A percentile compares a stretch with the other conserved stretches of the same genome.
Conservation (phyloP, 306 rosid genomes). For the Fragaria iinumae region DNA sequence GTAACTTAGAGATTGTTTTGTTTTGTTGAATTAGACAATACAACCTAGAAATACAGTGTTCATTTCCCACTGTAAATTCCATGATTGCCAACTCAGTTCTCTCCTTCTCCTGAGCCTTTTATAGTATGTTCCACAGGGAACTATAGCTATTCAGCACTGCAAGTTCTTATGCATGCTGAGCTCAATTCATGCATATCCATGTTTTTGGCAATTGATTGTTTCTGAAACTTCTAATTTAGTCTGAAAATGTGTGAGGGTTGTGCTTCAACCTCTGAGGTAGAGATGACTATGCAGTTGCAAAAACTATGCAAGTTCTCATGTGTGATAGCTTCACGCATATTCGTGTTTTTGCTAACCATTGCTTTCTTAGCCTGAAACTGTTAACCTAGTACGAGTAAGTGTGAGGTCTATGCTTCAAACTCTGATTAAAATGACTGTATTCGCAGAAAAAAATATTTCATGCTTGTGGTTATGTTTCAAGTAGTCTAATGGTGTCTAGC, state of each 20-base stretch:
- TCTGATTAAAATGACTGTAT: background rate
- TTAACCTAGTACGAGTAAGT: background rate
- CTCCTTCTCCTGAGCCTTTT: background rate
- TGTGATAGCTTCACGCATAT: slow-evolving; percentile 1
- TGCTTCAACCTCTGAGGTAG: slow-evolving; percentile 8
- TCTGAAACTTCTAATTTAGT: background rate
- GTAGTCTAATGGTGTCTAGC: background rate
- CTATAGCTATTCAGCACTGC: background rate
- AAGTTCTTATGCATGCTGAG: background rate
- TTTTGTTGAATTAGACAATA: background rate
- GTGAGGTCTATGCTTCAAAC: background rate
- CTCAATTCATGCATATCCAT: background rate
- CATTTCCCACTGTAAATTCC: background rate
- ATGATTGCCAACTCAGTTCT: background rate
- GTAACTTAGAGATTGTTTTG: background rate
- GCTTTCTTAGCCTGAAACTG: background rate
- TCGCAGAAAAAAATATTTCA: background rate
- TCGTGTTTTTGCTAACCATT: background rate
- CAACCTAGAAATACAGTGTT: background rate
- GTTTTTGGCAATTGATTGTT: background rate
- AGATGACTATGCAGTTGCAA: background rate
- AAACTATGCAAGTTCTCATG: background rate
- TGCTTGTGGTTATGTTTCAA: background rate
- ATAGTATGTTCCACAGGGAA: background rate
- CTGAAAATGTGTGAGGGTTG: background rate